These are phyloP conservation scores for Blastobotrys mokoenaii DNA, from an alignment of 805 yeast species.

Conservation along the genomic window DNA sequence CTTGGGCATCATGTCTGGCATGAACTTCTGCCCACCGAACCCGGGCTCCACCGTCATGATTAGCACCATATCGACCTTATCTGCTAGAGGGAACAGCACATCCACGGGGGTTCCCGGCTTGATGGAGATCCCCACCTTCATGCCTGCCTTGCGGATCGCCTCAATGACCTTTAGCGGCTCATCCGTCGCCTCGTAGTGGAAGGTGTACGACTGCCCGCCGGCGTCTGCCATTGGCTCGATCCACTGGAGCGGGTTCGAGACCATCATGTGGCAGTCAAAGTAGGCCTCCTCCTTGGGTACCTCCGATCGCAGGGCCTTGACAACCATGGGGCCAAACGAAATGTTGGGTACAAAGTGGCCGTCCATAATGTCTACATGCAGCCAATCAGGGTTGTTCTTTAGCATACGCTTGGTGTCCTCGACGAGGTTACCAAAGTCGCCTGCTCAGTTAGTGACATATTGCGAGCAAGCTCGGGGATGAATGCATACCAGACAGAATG, in stretches of 20 bases:
- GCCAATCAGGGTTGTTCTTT: conserved; percentile 86
- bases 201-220: conserved; percentile 94
- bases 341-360: conserved; percentile 98
- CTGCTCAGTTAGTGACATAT: conserved; percentile 8
- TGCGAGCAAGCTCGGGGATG: neutral
- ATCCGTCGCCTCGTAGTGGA: conserved; percentile 85
- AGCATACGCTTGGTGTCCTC: conserved; percentile 78
- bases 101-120: conserved; percentile 90
- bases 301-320: conserved; percentile 63
- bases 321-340: conserved; percentile 87
- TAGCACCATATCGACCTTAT: conserved; percentile 83
- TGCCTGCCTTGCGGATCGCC: conserved; percentile 68
- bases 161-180: conserved; percentile 68
- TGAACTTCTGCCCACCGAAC: conserved; percentile 95
- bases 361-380: conserved; percentile 97
- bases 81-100: conserved; percentile 66
- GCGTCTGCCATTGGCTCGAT: conserved; percentile 84
- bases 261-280: conserved; percentile 99
- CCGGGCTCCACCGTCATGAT: conserved; percentile 99
- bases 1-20: conserved; percentile 94
- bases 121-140: conserved; percentile 89
- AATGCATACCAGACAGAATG: conserved; percentile 57
- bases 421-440: conserved; percentile 81
- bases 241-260: conserved; percentile 84
- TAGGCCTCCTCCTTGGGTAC: conserved; percentile 60